Percentiles rank a stretch among this genome's conserved stretches.
Conservation (phyloP, 495 filamentous ascomycete species). For the Paragyromitra xinjiangensis region DNA sequence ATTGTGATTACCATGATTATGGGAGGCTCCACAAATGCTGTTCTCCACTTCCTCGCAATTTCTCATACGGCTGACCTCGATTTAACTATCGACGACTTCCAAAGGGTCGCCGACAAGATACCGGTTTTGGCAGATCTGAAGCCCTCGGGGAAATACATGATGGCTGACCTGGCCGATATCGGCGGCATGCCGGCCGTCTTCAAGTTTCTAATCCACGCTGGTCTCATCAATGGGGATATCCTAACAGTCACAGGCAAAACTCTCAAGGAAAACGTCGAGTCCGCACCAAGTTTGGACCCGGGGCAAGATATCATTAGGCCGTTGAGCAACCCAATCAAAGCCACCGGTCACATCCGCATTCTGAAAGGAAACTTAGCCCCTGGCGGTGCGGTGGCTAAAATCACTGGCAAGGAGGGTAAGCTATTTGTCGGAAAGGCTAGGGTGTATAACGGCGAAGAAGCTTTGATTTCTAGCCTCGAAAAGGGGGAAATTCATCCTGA, state of each 20-base stretch:
- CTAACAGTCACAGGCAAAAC: conserved; percentile 93
- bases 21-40: conserved; percentile 89
- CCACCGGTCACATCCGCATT: conserved; percentile 87
- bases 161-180: conserved; percentile 94
- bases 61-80: conserved; percentile 86
- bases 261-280: conserved; percentile 83
- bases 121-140: conserved; percentile 94
- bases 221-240: conserved; percentile 82
- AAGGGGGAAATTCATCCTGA: conserved; percentile 74
- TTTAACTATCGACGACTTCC: conserved; percentile 85
- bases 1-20: conserved; percentile 92
- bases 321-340: conserved; percentile 83
- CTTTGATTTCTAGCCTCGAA: conserved; percentile 78
- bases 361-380: conserved; percentile 90
- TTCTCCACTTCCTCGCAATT: conserved; percentile 95
- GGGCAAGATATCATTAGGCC: conserved; percentile 87
- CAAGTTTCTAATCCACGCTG: conserved; percentile 86
- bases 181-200: conserved; percentile 91
- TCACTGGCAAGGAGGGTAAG: conserved; percentile 93
- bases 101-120: conserved; percentile 85
- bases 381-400: conserved; percentile 93
- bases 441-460: conserved; percentile 90
- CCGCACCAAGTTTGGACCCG: conserved; percentile 80
- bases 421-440: conserved; percentile 81
- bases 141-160: conserved; percentile 85